Evolutionary conservation across 352 stramenopile genomes (phyloP), one percentile per base, ranked within the genome.

Genomic region (Phytophthora agathidicida): DNA sequence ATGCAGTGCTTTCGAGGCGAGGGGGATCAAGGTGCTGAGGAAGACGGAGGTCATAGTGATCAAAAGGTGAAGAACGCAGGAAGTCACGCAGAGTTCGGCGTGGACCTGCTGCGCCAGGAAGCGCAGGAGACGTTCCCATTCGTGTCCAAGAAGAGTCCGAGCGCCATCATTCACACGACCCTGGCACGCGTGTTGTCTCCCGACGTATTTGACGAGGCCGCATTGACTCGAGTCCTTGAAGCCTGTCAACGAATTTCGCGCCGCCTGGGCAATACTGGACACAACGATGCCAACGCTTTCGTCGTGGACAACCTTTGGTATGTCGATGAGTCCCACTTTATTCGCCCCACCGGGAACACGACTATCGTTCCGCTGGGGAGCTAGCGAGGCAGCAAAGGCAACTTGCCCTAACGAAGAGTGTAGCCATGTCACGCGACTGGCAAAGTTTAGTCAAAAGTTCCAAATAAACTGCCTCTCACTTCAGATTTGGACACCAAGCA

Each of bases 271-370:
- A 53, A 19, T 17, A 13, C 31, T n/a, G 7, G 3, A 10, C 27
- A n/a, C n/a, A n/a, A 22, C 2, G 14, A 61, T 27, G 32, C 17
- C 11, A 46, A 53, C 7, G 50, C 14, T 11, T 72, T 79, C 41
- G 51, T 67, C 28, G 67, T 86, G 19, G 31, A 66, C 1, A 63
- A 73, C 3, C 50, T 90, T 13, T 90, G 77, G 80, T 83, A 81
- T 26, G 71, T 86, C 6, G 73, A 86, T 14, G 77, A 89, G 45
- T 75, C 68, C 20, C 77, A 88, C 39, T 71, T 75, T 36, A 85
- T 80, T 24, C 78, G 70, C 27, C 73, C 75, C 6, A 60, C 61
- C 24, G 72, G 74, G 7, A 41, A 68, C 38, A 83, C 63, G 35
- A 83, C 68, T 7, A 39, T 45, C 47, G 47, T 87, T 41, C 39